Evolutionary conservation across 352 stramenopile genomes (phyloP), one percentile per base, ranked within the genome.

Genomic region (Saprolegnia diclina): DNA sequence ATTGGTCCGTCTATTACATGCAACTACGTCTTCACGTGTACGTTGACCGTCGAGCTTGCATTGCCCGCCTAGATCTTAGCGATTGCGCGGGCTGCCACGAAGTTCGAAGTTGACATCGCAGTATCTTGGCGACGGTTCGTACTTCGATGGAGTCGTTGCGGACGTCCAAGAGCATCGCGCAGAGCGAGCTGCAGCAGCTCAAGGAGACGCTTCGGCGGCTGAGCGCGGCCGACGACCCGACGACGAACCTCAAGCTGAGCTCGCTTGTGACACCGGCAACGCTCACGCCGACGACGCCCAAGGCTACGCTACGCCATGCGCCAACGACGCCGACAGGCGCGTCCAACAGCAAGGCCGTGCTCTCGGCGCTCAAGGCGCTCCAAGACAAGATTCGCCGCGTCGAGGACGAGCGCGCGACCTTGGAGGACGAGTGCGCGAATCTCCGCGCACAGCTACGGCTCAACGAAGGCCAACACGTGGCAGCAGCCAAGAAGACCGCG

Each of bases 331-430:
- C 67, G 62, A 64, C 22, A 29, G 44, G n/a, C 44, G 71, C 74
- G 10, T 78, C 89, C 46, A 79, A 81, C 18, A 90, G 82, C 66
- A 82, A 83, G n/a, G 81, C 84, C 4, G 72, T 92, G 4, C 71
- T 92, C 6, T 87, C 80, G 0, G 84, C 84, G 29, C 68, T 92
- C 16, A 92, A 92, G 65, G 84, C 84, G 0, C 77, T 92, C 5
- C 84, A 92, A 42, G 81, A 92, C 72, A 92, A 92, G 56, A 89
- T 91, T 44, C 73, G 73, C 14, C 77, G 82, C 6, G 73, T 92
- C 0, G 84, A 92, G 65, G 74, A 85, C 29, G 82, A 92, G 62
- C 77, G 81, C 11, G 82, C 85, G 45, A 73, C 69, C 45, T 72
- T 90, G 38, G 74, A 73, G 42, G 76, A 87, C 56, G 73, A 92